Base-by-base conservation (phyloP, 345 rosid species). In the Anacardium occidentale region DNA sequence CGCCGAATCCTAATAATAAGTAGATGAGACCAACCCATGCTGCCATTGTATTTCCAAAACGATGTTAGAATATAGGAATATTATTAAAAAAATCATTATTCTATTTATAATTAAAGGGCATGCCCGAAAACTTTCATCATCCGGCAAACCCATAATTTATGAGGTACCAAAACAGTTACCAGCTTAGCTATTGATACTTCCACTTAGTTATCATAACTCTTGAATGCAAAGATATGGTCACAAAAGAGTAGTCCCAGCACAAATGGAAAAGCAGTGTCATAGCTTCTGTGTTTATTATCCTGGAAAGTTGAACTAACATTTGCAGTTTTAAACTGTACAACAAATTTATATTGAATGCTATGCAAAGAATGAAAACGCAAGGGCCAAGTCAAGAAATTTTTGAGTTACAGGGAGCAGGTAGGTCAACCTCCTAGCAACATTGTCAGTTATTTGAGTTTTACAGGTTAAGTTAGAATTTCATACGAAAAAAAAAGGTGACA, bases 1-100 rank as follows among this genome's bases (percentile, higher is more conserved):
- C 98, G 50, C 96, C 96, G 25, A 95, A 65, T 78, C 99, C 99
- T 0, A 98, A 85, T 66, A 90, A 45, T 3, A 92, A 83, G 81
- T 94, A 94, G 80, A 92, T 72, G 24, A 79, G 32, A 64, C 98
- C 98, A 55, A 95, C 87, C 45, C 91, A 83, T 13, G 84, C 99
- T 95, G 90, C 76, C 72, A 54, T 22, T 13, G 50, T 34, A 62
- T 62, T 62, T 20, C 40, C 25, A 22, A 37, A 52, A 20, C 34
- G 3, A 24, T 45, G 42, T 6, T 7, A 50, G 62, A 66, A 71
- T 20, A 5, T n/a, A 53, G 47, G 15, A 34, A 68, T 44, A 68
- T 25, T 3, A 10, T 40, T n/a, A n/a, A 48, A 15, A 37, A 61
- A 29, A 65, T 21, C 24, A 68, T 32, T 34, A 2, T 26, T 7